phyloP scores from a whole-genome alignment of 2,329 filamentous ascomycete species.

The Pseudopyricularia javanii region DNA sequence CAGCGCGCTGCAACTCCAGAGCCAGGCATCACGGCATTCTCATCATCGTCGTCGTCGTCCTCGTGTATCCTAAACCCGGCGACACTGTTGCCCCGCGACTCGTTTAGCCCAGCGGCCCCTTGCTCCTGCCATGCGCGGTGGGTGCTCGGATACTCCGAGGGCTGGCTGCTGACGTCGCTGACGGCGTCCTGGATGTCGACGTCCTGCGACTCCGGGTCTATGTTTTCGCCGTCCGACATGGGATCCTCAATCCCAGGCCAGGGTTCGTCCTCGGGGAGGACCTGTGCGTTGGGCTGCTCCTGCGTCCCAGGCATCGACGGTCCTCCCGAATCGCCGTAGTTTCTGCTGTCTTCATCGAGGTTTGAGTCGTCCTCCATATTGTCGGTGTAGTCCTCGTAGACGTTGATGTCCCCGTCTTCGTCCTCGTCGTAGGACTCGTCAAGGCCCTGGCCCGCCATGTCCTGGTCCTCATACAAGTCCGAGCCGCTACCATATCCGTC shows the following conservation, averaged over 20 bases:
- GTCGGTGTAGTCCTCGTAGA: conserved; percentile 17
- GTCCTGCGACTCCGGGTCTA: conserved; percentile 24
- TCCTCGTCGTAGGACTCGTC: conserved; percentile 17
- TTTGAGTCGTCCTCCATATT: conserved; percentile 14
- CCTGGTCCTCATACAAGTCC: conserved; percentile 10
- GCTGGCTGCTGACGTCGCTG: conserved; percentile 33
- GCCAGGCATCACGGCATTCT: background rate
- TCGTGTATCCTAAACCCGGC: conserved; percentile 10
- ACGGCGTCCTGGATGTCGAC: conserved; percentile 6
- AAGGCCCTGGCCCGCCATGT: background rate
- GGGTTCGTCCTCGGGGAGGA: conserved; percentile 39
- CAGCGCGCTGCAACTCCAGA: background rate
- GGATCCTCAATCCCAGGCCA: conserved; percentile 45
- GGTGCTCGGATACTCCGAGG: conserved; percentile 44
- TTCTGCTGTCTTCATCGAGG: conserved; percentile 16
- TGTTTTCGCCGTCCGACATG: conserved; percentile 37
- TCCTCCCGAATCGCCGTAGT: conserved; percentile 4
- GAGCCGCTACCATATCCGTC: conserved; percentile 20
- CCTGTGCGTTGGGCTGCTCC: conserved; percentile 7
- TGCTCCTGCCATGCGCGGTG: conserved; percentile 26
- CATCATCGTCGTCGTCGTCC: conserved; percentile 5
- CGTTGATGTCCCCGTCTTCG: conserved; percentile 17
- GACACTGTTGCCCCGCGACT: background rate
- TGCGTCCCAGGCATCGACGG: background rate
- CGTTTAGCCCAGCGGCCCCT: background rate